These are phyloP conservation scores for Leersia perrieri DNA, from an alignment of 176 grass and related monocot genomes.

Conservation along the genomic window DNA sequence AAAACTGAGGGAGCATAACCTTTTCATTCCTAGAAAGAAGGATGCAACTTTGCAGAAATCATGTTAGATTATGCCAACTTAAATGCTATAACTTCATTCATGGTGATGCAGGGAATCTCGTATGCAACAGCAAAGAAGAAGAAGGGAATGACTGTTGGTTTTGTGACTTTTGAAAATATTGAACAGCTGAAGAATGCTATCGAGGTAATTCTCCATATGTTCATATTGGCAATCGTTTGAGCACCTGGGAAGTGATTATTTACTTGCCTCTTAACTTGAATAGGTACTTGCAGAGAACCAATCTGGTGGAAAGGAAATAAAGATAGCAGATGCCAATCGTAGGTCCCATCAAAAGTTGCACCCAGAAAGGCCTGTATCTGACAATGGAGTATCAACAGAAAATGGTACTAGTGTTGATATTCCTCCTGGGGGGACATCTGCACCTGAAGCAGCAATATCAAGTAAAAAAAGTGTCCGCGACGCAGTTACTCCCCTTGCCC, in stretches of 20 bases:
- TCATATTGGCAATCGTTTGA: not conserved
- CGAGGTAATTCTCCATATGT: conserved; percentile 51
- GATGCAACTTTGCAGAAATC: not conserved
- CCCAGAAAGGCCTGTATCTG: conserved; percentile 5
- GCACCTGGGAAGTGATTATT: not conserved
- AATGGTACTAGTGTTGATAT: conserved; percentile 32
- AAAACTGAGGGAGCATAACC: not conserved
- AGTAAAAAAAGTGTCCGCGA: conserved; percentile 63
- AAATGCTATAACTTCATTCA: not conserved
- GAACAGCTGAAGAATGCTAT: conserved; percentile 65
- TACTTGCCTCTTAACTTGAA: not conserved
- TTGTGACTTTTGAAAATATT: conserved; percentile 68
- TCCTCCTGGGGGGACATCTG: conserved; percentile 40
- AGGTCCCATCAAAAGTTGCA: conserved; percentile 58
- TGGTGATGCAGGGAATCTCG: conserved; percentile 58
- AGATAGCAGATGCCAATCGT: conserved; percentile 79
- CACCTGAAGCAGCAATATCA: conserved; percentile 18
- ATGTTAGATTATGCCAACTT: not conserved
- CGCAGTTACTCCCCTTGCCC: conserved; percentile 78
- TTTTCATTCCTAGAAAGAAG: not conserved
- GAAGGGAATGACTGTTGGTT: conserved; percentile 92
- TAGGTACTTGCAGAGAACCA: conserved; percentile 69
- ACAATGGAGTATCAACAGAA: conserved; percentile 34
- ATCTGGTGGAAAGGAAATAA: conserved; percentile 77
- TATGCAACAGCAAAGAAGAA: conserved; percentile 79